Evolutionary conservation across 1,284 basidiomycete species (phyloP), one percentile per base, ranked within the genome.

Genomic region (Irpex sp.): DNA sequence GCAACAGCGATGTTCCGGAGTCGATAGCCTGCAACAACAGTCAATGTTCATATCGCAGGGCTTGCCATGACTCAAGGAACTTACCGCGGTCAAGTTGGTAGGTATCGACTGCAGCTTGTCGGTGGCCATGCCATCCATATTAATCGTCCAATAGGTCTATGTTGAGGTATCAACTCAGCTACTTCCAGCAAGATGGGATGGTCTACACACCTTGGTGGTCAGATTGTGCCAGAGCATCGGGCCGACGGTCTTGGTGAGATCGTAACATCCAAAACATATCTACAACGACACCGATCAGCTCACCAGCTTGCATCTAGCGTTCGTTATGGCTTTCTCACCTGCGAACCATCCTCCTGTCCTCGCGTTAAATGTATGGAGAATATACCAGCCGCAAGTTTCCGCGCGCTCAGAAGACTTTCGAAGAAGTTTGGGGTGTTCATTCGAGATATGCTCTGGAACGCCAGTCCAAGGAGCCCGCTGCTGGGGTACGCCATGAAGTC

Each of bases 291-390:
- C 37, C 11, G 26, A 1, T 38, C 8, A 56, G 54, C 15, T 13
- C 19, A 56, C 6, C 1, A 6, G 31, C 31, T 3, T 34, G 31
- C 31, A 34, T 34, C 2, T 5, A n/a, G 3, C 17, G 6, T 6
- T 13, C 70, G 2, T 6, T 34, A 6, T 6, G 31, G 31, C 2
- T 6, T 6, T 34, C 75, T 65, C 60, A 83, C 82, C 74, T 85
- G 79, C 19, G 85, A 86, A 2, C 85, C 85, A 2, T 70, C 66
- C 59, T 73, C 70, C 58, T 79, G 70, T 11, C 73, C 70, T 37
- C 88, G 77, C 5, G 81, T 76, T 56, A 89, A 72, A 67, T 87
- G 82, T 17, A 89, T 79, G 13, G 82, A 82, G 71, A 90, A 90
- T 5, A 85, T 69, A 4, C 84, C 81, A 0, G 78, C 72, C 1